phyloP scores from a whole-genome alignment of 2,329 filamentous ascomycete species.

The Colletotrichum lentis region DNA sequence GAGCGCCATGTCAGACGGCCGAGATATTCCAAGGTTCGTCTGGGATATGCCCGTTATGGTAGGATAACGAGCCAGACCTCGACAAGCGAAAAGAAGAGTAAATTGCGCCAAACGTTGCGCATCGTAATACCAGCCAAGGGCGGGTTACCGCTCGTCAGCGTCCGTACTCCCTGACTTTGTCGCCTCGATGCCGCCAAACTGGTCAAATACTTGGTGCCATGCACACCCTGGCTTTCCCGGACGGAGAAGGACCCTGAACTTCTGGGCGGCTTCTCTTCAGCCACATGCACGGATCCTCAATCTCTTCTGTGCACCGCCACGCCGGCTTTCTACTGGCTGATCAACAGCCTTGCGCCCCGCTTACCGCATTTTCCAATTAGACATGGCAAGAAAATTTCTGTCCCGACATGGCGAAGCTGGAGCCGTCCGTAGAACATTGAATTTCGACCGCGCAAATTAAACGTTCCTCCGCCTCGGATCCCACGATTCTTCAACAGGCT shows the following conservation, averaged over 20 bases:
- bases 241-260: conserved; percentile 19
- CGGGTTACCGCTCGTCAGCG: background rate
- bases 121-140: background rate
- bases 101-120: background rate
- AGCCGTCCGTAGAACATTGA: conserved; percentile 26
- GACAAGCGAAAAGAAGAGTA: background rate
- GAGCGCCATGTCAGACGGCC: conserved; percentile 14
- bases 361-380: conserved; percentile 20
- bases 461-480: conserved; percentile 24
- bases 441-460: conserved; percentile 32
- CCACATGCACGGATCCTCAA: conserved; percentile 22
- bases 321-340: background rate
- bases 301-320: conserved; percentile 29
- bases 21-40: background rate
- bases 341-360: conserved; percentile 22
- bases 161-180: background rate
- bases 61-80: background rate
- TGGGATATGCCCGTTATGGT: background rate
- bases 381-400: conserved; percentile 25
- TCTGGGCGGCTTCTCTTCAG: background rate
- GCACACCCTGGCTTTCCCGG: conserved; percentile 3
- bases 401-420: conserved; percentile 11
- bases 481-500: conserved; percentile 24
- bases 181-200: conserved; percentile 3
- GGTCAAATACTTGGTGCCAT: background rate